Evolutionary conservation across 805 yeast genomes (phyloP), one percentile per base, ranked within the genome.

Genomic region (Nematodospora valgi): DNA sequence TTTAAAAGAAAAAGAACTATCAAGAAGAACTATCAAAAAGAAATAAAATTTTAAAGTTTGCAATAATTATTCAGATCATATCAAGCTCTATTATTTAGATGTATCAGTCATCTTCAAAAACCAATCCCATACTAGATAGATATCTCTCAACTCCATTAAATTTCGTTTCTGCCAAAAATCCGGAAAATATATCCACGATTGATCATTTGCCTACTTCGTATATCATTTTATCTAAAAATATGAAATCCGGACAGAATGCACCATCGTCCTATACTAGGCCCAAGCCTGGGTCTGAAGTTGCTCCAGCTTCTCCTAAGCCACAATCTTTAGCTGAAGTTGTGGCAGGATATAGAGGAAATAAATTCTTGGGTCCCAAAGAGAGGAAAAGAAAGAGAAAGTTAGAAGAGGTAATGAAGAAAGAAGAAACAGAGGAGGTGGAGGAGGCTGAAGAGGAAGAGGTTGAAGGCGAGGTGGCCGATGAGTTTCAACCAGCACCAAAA

Each of bases 41-140:
- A 24, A 24, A 25, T 23, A 6, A 23, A 23, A 6, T 18, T 21
- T 19, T 18, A 10, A 19, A 32, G 26, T 32, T 32, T 32, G 35
- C 33, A 30, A 18, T 17, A 12, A 16, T 15, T 15, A 27, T 15
- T 11, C 29, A 27, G 4, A 27, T 17, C 29, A 27, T 8, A 15
- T 16, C 29, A 27, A 27, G 6, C 5, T 5, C 7, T 21, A 11
- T 16, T 17, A 27, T 17, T 6, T 14, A 28, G 6, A 28, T 28
- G 31, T 18, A 11, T 12, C 6, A 12, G 4, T n/a, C 32, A 13
- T 15, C 21, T 4, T 16, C 5, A n/a, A 32, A 32, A 23, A 21
- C 38, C 19, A 67, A 74, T 32, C 85, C 86, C n/a, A 54, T 78
- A 29, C 74, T 80, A 40, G 85, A 79, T 47, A 66, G 83, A 47